phyloP scores from a whole-genome alignment of 257 asterid genomes.

The Lantana camara region DNA sequence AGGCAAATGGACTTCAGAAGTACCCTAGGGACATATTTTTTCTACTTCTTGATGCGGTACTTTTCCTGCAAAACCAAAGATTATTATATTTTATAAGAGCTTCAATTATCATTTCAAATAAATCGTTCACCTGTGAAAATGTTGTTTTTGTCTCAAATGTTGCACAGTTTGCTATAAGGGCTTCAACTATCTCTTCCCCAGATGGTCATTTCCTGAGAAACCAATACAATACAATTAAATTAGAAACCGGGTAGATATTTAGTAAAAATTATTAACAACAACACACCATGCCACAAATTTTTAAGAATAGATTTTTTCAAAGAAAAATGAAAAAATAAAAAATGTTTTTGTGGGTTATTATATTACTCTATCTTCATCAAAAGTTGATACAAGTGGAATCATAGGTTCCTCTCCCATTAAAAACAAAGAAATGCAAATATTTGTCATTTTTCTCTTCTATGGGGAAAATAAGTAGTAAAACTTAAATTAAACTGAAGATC shows the following conservation, averaged over 20 bases:
- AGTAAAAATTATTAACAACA: too few relatives aligned
- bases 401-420: too few relatives aligned
- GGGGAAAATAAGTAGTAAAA: too few relatives aligned
- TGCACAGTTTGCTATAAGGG: slow-evolving; percentile 88
- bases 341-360: neutral
- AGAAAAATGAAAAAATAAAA: neutral
- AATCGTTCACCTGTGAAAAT: slow-evolving; percentile 73
- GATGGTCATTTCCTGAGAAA: slow-evolving; percentile 74
- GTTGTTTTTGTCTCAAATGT: slow-evolving; percentile 94
- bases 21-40: slow-evolving; percentile 92
- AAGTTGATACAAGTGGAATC: too few relatives aligned
- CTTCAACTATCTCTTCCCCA: slow-evolving; percentile 86
- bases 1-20: slow-evolving; percentile 85
- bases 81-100: too few relatives aligned
- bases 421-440: too few relatives aligned
- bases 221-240: too few relatives aligned
- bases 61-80: slow-evolving; percentile 65
- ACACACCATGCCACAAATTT: neutral
- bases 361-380: too few relatives aligned
- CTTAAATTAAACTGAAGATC: too few relatives aligned
- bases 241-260: too few relatives aligned
- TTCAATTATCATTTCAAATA: neutral
- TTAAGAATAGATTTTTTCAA: neutral
- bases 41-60: slow-evolving; percentile 91
- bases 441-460: too few relatives aligned